Percentiles rank a stretch among this genome's conserved stretches.
Evolutionary conservation across 176 grass and related monocot species (phyloP).

Genomic region (Aegilops longissima): DNA sequence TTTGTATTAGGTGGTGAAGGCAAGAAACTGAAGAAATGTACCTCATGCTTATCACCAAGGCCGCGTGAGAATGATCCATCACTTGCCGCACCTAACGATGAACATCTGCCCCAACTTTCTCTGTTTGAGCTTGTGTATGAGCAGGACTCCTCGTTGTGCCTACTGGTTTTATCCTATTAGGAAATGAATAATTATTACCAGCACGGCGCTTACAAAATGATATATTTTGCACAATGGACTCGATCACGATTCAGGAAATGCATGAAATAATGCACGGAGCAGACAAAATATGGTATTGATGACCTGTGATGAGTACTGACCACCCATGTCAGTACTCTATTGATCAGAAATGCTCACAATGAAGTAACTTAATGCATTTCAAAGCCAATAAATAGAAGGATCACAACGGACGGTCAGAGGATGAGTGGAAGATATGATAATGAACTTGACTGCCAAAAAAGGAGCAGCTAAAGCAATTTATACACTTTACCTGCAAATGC

Average conservation of each 20-base stretch:
- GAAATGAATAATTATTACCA: conserved; percentile 25
- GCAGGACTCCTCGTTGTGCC: conserved; percentile 67
- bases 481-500: conserved; percentile 50
- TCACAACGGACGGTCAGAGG: background rate
- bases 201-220: conserved; percentile 16
- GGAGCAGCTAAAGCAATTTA: conserved; percentile 18
- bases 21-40: conserved; percentile 24
- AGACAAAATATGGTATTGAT: conserved; percentile 10
- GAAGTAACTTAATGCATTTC: background rate
- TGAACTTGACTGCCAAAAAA: background rate
- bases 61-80: conserved; percentile 57
- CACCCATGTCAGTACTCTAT: background rate
- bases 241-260: background rate
- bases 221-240: background rate
- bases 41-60: conserved; percentile 63
- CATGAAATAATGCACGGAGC: background rate
- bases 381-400: background rate
- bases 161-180: conserved; percentile 59
- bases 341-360: background rate
- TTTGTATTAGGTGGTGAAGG: background rate
- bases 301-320: background rate
- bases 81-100: conserved; percentile 72
- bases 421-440: background rate
- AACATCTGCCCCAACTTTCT: conserved; percentile 90
- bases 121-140: conserved; percentile 87